Evolutionary conservation across 495 filamentous ascomycete genomes (phyloP).

Genomic region (Hyaloscypha bicolor): DNA sequence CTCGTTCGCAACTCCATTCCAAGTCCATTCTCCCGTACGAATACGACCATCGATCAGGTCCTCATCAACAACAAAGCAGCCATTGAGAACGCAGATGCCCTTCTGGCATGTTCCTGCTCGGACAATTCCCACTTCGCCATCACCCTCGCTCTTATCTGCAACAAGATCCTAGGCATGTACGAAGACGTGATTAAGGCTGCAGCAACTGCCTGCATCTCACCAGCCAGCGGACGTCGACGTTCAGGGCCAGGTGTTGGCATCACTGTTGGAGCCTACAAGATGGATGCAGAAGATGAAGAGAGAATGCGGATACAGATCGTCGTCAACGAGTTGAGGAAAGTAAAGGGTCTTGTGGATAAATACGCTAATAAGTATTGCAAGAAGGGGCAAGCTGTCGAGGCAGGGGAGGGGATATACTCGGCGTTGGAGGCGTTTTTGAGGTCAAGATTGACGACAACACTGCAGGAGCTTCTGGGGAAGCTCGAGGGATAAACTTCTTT

Average conservation of each 20-base stretch:
- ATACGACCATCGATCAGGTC: conserved; percentile 18
- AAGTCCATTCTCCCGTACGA: background rate
- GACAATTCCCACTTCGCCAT: conserved; percentile 13
- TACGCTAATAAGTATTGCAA: too few species aligned
- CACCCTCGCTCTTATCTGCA: conserved; percentile 12
- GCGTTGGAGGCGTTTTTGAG: conserved; percentile 12
- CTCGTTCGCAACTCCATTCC: background rate
- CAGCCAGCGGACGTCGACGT: background rate
- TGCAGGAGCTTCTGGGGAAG: conserved; percentile 5
- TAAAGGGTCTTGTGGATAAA: too few species aligned
- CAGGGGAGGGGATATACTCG: too few species aligned
- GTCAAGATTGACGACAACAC: conserved; percentile 10
- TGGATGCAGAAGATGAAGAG: too few species aligned
- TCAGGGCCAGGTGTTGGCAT: too few species aligned
- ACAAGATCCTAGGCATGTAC: conserved; percentile 17
- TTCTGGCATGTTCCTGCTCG: conserved; percentile 12
- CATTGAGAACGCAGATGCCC: conserved; percentile 14
- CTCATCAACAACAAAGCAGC: conserved; percentile 20
- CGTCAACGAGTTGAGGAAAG: too few species aligned
- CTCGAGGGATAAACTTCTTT: conserved; percentile 2
- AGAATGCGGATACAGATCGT: too few species aligned
- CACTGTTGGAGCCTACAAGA: too few species aligned
- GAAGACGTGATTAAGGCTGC: conserved; percentile 14
- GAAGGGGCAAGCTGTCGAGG: too few species aligned
- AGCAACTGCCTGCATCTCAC: conserved; percentile 11